Percentiles rank a stretch among this genome's conserved stretches.
These are phyloP conservation scores for Arthrinium phaeospermum DNA, from an alignment of 2,329 filamentous ascomycete species.

Conservation along the genomic window DNA sequence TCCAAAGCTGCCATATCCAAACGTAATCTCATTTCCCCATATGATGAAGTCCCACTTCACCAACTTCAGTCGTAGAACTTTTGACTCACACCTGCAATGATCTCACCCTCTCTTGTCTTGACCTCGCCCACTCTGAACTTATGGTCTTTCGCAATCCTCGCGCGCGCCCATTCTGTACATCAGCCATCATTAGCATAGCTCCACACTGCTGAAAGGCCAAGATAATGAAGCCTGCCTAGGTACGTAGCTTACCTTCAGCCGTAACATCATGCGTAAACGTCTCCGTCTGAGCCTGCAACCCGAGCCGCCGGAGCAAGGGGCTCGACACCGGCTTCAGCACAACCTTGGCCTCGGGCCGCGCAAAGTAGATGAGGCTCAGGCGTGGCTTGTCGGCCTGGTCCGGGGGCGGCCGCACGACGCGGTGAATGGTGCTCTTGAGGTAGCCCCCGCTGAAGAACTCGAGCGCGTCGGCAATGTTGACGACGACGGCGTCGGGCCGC, in stretches of 20 bases:
- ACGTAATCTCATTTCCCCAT: no score
- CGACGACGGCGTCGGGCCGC: constrained; percentile 47
- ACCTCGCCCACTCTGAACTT: constrained; percentile 32
- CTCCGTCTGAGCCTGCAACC: constrained; percentile 28
- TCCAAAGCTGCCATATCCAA: no score
- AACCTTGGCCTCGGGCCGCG: constrained; percentile 32
- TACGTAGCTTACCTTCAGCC: constrained; percentile 30
- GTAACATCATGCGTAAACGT: constrained; percentile 32
- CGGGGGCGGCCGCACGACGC: constrained; percentile 29
- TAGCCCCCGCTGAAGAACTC: constrained; percentile 45
- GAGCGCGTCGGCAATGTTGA: constrained; percentile 54
- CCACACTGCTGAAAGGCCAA: background rate
- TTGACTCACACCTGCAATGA: constrained; percentile 32
- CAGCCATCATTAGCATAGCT: background rate
- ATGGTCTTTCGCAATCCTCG: constrained; percentile 34
- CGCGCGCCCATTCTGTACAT: constrained; percentile 32
- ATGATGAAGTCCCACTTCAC: no score
- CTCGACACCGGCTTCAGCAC: constrained; percentile 30
- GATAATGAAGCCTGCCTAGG: background rate
- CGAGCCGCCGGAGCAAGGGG: constrained; percentile 22
- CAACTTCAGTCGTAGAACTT: constrained; percentile 33
- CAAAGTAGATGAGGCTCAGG: constrained; percentile 35
- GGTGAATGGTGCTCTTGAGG: constrained; percentile 34
- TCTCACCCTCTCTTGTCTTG: constrained; percentile 31
- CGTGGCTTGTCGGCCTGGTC: constrained; percentile 30